Conservation (phyloP, 768 basidiomycete genomes). For the Cyathus striatus region DNA sequence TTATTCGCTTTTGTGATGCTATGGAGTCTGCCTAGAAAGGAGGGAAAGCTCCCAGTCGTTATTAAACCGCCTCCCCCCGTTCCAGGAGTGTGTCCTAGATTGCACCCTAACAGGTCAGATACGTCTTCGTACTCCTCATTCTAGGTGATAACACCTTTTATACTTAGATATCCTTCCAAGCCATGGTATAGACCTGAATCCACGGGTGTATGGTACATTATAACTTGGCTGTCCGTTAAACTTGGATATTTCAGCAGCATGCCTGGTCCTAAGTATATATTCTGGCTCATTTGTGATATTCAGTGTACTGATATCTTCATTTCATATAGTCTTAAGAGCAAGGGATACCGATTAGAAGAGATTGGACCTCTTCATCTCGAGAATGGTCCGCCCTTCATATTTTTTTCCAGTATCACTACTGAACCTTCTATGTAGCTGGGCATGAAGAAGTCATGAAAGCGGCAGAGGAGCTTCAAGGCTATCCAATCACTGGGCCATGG, state of each 20-base stretch:
- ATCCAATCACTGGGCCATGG: constrained; percentile 31
- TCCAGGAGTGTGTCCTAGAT: constrained; percentile 19
- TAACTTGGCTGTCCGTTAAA: constrained; percentile 24
- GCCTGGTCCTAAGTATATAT: constrained; percentile 30
- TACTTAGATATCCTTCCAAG: constrained; percentile 23
- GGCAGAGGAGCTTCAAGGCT: constrained; percentile 37
- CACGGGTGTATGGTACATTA: constrained; percentile 16
- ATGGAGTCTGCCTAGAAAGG: constrained; percentile 31
- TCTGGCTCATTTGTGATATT: background rate
- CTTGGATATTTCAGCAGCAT: constrained; percentile 30
- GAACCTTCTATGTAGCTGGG: constrained; percentile 20
- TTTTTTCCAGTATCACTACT: background rate
- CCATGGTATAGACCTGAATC: constrained; percentile 46
- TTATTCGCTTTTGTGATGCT: constrained; percentile 25
- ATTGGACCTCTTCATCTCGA: constrained; percentile 33
- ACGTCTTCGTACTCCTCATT: background rate
- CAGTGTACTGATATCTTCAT: background rate
- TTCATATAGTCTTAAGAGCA: constrained; percentile 22
- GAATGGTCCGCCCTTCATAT: constrained; percentile 16
- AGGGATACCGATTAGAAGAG: constrained; percentile 39
- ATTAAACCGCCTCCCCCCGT: constrained; percentile 15
- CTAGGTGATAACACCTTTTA: background rate
- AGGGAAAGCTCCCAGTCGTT: constrained; percentile 13
- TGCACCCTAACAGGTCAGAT: constrained; percentile 28
- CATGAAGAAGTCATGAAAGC: constrained; percentile 35